Conservation (phyloP, 306 rosid genomes). For the Acacia acuminata region DNA sequence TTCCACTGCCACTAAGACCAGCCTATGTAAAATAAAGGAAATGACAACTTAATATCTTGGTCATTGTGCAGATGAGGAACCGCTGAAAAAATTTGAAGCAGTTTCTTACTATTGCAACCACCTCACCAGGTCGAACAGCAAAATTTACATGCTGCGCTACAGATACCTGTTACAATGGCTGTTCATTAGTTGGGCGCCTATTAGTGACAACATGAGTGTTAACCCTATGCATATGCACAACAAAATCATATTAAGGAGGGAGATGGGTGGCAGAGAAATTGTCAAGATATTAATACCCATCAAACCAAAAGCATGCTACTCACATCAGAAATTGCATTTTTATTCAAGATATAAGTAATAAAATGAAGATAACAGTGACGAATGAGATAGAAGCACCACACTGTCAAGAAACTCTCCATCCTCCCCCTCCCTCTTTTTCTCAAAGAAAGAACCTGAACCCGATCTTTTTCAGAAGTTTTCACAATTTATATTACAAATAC, state of each 20-base stretch:
- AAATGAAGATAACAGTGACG: too few relatives aligned
- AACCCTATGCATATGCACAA: conserved; percentile 1
- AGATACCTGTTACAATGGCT: conserved; percentile 59
- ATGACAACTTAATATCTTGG: conserved; percentile 27
- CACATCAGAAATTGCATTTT: conserved; percentile 13
- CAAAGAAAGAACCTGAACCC: too few relatives aligned
- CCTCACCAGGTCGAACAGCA: conserved; percentile 76
- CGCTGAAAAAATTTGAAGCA: conserved; percentile 25
- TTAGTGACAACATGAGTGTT: conserved; percentile 21
- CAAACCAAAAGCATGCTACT: neutral
- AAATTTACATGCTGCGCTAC: conserved; percentile 72
- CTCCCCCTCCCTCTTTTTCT: too few relatives aligned
- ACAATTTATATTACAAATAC: too few relatives aligned
- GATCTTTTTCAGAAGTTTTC: too few relatives aligned
- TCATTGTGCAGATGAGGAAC: conserved; percentile 30
- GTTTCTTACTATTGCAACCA: conserved; percentile 87
- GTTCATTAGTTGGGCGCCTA: conserved; percentile 21
- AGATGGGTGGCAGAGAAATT: neutral
- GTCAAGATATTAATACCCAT: neutral
- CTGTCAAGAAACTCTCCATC: too few relatives aligned
- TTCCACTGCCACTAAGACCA: conserved; percentile 98
- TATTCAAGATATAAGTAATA: neutral
- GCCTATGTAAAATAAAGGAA: conserved; percentile 53
- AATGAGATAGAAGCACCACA: too few relatives aligned
- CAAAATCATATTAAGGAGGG: conserved; percentile 13